Base-by-base conservation (phyloP, 1,139 yeast genomes). In the Debaryomyces psychrophilus region DNA sequence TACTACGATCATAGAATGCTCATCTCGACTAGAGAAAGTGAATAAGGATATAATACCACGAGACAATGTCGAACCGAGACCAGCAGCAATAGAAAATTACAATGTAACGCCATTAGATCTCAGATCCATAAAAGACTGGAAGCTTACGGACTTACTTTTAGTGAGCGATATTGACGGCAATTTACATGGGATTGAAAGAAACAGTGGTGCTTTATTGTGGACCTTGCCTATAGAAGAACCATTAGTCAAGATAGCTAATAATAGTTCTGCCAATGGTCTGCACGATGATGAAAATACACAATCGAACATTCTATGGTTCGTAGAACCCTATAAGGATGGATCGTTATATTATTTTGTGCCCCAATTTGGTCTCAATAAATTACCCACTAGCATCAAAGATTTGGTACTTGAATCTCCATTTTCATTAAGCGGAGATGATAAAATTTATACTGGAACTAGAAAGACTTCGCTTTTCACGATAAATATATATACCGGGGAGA, bases 241-340 rank as follows among this genome's bases (percentile, higher is more conserved):
- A 0, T 59, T 80, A 39, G 82, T 81, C 9, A 76, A 51, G 68
- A 83, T 54, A 64, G 76, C 61, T 48, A 61, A 70, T 56, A 66
- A 65, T 51, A 50, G 54, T 44, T 49, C 65, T 29, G 31, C 35
- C 31, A 22, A 31, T 15, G 17, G 12, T n/a, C 22, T 23, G 15
- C 23, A 28, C 18, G 34, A 28, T n/a, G 3, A 22, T 1, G 68
- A 65, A 55, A 64, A 54, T 35, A 51, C 46, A 8, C 53, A 54
- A 38, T 58, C 67, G 15, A 71, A 71, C 51, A 63, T 73, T 27
- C 52, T 69, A 4, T 89, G 98, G 95, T 85, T 92, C 52, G 95
- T 93, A 0, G 99, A 93, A 57, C 99, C 99, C 0, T 81, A 79
- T 54, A 85, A 83, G 8, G 96, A 89, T 50, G 99, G 99, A 0